A percentile compares a stretch with the other conserved stretches of the same genome.
These are phyloP conservation scores for Talaromyces trachyspermus DNA, from an alignment of 495 filamentous ascomycete species.

Conservation along the genomic window DNA sequence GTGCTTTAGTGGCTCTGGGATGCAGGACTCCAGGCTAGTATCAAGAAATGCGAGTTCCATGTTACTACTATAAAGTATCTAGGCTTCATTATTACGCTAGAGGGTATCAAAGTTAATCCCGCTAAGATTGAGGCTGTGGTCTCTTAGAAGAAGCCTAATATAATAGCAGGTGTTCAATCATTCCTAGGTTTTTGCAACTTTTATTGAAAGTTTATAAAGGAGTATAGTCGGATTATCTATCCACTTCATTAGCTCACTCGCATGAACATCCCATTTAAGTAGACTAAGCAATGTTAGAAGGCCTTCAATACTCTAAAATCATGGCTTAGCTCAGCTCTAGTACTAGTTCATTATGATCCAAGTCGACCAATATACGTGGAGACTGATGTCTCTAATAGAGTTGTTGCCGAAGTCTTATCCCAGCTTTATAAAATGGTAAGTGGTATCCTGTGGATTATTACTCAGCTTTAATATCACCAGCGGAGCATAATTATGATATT, in stretches of 20 bases:
- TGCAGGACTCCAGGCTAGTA: constrained; percentile 2
- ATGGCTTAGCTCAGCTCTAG: no score
- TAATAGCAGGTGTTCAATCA: not conserved
- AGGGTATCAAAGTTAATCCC: no score
- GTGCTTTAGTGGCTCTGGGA: constrained; percentile 4
- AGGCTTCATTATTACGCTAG: no score
- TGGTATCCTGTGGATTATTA: not conserved
- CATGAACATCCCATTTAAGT: not conserved
- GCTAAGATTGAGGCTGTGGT: no score
- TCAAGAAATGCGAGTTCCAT: constrained; percentile 11
- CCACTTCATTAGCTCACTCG: no score
- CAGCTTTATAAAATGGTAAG: not conserved
- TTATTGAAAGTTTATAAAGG: no score
- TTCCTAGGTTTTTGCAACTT: no score
- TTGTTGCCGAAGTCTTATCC: not conserved
- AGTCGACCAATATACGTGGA: not conserved
- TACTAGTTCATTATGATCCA: not conserved
- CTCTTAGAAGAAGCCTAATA: no score
- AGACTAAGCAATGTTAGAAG: no score
- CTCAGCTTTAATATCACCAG: not conserved
- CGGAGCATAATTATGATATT: not conserved
- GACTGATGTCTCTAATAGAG: not conserved
- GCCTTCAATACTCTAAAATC: not conserved
- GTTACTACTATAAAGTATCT: not conserved
- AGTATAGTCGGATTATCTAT: no score